Conservation (phyloP, 805 yeast species). For the Monosporozyma solicola region DNA sequence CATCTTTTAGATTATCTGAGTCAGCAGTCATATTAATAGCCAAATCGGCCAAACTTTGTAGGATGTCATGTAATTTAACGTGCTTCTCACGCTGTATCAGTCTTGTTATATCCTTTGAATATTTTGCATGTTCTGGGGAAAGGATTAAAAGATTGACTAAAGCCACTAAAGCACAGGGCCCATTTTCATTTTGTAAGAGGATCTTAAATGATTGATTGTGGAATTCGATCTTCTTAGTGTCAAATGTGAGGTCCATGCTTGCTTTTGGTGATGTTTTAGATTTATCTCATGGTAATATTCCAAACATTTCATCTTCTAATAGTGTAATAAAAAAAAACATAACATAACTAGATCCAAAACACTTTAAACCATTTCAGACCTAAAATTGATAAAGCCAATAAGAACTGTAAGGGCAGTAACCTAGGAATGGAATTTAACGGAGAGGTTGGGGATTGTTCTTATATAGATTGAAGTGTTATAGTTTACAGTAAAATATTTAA, state of each 20-base stretch:
- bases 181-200: slow-evolving; percentile 70
- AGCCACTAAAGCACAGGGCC: slow-evolving; percentile 85
- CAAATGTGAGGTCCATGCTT: slow-evolving; percentile 8
- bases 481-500: background rate
- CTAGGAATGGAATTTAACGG: background rate
- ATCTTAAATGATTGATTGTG: slow-evolving; percentile 37
- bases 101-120: slow-evolving; percentile 4
- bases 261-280: background rate
- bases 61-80: slow-evolving; percentile 34
- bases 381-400: too few relatives aligned
- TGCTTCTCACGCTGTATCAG: slow-evolving; percentile 18
- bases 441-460: background rate
- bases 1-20: slow-evolving; percentile 23
- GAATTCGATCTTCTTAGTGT: slow-evolving; percentile 19
- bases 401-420: too few relatives aligned
- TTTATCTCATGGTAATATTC: background rate
- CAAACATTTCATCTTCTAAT: background rate
- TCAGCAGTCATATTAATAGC: slow-evolving; percentile 18
- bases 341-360: too few relatives aligned
- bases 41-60: slow-evolving; percentile 42
- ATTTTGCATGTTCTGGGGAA: slow-evolving; percentile 29
- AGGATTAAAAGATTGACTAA: slow-evolving; percentile 60
- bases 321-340: too few relatives aligned
- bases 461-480: background rate
- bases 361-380: too few relatives aligned